Percentiles rank a stretch among this genome's conserved stretches.
Conservation (phyloP, 352 stramenopile species). For the Lagenidium giganteum region DNA sequence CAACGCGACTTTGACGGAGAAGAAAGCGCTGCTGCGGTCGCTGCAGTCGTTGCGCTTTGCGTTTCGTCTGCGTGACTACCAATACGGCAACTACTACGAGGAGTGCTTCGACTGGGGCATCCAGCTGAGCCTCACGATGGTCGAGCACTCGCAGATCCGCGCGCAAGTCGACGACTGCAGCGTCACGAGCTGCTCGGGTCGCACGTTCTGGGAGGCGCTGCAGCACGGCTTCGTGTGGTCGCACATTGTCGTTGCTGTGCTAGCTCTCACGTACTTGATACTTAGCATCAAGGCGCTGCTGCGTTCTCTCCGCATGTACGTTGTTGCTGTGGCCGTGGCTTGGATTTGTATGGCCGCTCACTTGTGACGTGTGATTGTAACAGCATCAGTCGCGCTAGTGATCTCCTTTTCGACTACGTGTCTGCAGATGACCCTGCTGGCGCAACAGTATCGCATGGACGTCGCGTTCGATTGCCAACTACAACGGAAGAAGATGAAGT, state of each 20-base stretch:
- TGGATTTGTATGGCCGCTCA: neutral
- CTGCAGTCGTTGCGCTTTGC: conserved; percentile 35
- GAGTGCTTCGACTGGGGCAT: conserved; percentile 85
- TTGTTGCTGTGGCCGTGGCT: neutral
- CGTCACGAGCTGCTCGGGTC: conserved; percentile 40
- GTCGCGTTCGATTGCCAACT: no score
- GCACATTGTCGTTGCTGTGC: conserved; percentile 43
- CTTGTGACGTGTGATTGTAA: no score
- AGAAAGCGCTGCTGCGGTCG: conserved; percentile 46
- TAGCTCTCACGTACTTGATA: conserved; percentile 52
- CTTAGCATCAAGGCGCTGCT: conserved; percentile 52
- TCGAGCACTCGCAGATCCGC: conserved; percentile 41
- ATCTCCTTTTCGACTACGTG: no score
- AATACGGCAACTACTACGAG: conserved; percentile 73
- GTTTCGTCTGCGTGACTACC: conserved; percentile 58
- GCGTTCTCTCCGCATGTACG: conserved; percentile 49
- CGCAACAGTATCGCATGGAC: no score
- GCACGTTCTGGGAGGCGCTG: conserved; percentile 48
- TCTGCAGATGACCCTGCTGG: no score
- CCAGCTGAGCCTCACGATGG: conserved; percentile 39
- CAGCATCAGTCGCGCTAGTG: neutral
- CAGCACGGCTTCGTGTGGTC: conserved; percentile 72
- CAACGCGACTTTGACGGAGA: conserved; percentile 22
- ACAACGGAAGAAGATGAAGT: no score
- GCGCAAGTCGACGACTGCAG: conserved; percentile 57